Conservation (phyloP, 2,329 filamentous ascomycete genomes). For the Rutstroemia sp. region DNA sequence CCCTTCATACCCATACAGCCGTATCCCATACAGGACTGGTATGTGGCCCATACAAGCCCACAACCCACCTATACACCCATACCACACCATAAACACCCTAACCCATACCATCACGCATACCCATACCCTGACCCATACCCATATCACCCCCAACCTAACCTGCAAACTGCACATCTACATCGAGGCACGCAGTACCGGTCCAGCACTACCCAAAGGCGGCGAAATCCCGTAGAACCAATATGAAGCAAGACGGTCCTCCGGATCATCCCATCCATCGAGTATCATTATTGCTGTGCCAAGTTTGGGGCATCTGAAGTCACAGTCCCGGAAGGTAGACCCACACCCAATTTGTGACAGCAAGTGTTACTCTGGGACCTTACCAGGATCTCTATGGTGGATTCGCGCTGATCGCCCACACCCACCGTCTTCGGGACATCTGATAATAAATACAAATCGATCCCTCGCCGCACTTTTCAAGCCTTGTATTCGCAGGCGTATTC, state of each 20-base stretch:
- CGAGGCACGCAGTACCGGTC: slow-evolving; percentile 23
- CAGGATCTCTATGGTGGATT: slow-evolving; percentile 43
- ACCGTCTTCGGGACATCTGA: slow-evolving; percentile 43
- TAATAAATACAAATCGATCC: slow-evolving; percentile 37
- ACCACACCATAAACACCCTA: background rate
- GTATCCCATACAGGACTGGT: too few relatives aligned
- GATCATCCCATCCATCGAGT: slow-evolving; percentile 21
- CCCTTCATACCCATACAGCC: too few relatives aligned
- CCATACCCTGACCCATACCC: background rate
- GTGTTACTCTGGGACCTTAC: slow-evolving; percentile 32
- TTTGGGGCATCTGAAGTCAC: slow-evolving; percentile 29
- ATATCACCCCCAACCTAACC: background rate
- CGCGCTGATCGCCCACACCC: slow-evolving; percentile 43
- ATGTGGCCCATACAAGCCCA: too few relatives aligned
- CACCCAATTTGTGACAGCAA: slow-evolving; percentile 48
- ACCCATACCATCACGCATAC: too few relatives aligned
- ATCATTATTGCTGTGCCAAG: slow-evolving; percentile 18
- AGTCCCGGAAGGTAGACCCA: slow-evolving; percentile 35
- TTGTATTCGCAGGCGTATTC: slow-evolving; percentile 28
- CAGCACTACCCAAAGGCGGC: slow-evolving; percentile 21
- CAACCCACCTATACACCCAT: too few relatives aligned
- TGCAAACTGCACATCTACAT: slow-evolving; percentile 15
- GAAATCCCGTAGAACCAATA: slow-evolving; percentile 20
- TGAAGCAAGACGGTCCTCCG: slow-evolving; percentile 17
- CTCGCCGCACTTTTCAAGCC: slow-evolving; percentile 30